Percentiles rank a stretch among this genome's conserved stretches.
These are phyloP conservation scores for Euptelea pleiosperma DNA, from an alignment of 164 flowering plant genomes.

Conservation along the genomic window DNA sequence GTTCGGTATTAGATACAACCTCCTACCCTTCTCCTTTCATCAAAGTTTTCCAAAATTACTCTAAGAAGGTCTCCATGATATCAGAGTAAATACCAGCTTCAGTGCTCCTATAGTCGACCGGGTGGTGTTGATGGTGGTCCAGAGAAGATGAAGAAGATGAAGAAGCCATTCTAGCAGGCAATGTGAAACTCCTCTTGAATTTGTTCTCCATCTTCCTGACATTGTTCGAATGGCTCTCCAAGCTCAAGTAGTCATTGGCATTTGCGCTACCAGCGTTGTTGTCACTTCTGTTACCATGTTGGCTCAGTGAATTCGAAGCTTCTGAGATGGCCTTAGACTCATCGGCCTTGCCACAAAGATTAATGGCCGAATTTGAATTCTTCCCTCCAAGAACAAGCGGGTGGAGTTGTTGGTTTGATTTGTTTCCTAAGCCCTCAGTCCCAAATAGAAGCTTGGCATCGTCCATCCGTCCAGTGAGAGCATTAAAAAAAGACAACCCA, in stretches of 20 bases:
- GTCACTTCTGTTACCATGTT: slow-evolving; percentile 16
- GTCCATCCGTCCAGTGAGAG: slow-evolving; percentile 59
- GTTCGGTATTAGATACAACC: slow-evolving; percentile 31
- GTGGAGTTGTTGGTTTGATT: slow-evolving; percentile 39
- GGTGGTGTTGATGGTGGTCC: slow-evolving; percentile 52
- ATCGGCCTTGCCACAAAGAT: slow-evolving; percentile 14
- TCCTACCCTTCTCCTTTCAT: slow-evolving; percentile 11
- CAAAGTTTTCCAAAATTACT: slow-evolving; percentile 29
- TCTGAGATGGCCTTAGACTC: slow-evolving; percentile 17
- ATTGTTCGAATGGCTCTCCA: slow-evolving; percentile 54
- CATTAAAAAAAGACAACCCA: slow-evolving; percentile 79
- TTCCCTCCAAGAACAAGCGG: slow-evolving; percentile 32
- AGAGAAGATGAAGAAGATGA: slow-evolving; percentile 68
- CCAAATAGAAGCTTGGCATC: slow-evolving; percentile 71
- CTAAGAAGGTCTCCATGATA: slow-evolving; percentile 84
- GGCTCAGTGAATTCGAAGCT: slow-evolving; percentile 11
- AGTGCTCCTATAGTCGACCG: slow-evolving; percentile 36
- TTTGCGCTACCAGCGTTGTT: slow-evolving; percentile 24
- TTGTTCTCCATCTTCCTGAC: slow-evolving; percentile 61
- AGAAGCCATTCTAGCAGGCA: slow-evolving; percentile 75
- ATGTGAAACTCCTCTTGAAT: slow-evolving; percentile 83
- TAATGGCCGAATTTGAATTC: slow-evolving; percentile 24
- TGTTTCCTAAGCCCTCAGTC: slow-evolving; percentile 53
- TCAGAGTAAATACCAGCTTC: slow-evolving; percentile 75
- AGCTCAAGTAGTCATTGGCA: slow-evolving; percentile 71